Percentiles rank a stretch among this genome's conserved stretches.
These are phyloP conservation scores for Pezicula neosporulosa DNA, from an alignment of 2,329 filamentous ascomycete genomes.

Conservation along the genomic window DNA sequence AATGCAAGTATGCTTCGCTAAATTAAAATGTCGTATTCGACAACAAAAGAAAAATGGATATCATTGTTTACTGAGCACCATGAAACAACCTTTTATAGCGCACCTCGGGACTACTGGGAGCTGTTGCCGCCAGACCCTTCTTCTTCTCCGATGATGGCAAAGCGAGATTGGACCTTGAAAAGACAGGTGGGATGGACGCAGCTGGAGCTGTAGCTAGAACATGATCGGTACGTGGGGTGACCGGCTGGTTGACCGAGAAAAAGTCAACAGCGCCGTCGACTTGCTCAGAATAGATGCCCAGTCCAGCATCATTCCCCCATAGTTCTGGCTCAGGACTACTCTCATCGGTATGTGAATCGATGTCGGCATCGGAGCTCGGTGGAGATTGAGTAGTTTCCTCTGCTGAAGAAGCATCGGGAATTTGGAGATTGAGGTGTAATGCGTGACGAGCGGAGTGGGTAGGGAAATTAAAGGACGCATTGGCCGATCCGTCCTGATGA, in stretches of 20 bases:
- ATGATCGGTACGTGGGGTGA: conserved; percentile 22
- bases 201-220: conserved; percentile 20
- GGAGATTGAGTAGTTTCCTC: conserved; percentile 24
- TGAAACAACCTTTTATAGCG: not conserved
- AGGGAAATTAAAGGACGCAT: conserved; percentile 8
- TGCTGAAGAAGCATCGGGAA: conserved; percentile 21
- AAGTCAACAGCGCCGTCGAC: conserved; percentile 16
- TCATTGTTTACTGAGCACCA: not conserved
- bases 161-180: not conserved
- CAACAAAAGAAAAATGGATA: too few relatives aligned
- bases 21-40: not conserved
- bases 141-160: not conserved
- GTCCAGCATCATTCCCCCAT: conserved; percentile 1
- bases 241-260: conserved; percentile 23
- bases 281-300: conserved; percentile 8
- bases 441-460: conserved; percentile 2
- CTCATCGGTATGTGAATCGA: conserved; percentile 27
- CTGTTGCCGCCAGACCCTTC: not conserved
- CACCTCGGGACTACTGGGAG: not conserved
- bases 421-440: conserved; percentile 8
- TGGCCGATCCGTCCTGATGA: conserved; percentile 4
- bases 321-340: conserved; percentile 21
- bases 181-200: not conserved
- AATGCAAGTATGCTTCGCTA: not conserved
- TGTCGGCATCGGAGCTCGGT: conserved; percentile 23